Evolutionary conservation across 345 rosid species (phyloP), one percentile per base, ranked within the genome.

Genomic region (Lumnitzera littorea): DNA sequence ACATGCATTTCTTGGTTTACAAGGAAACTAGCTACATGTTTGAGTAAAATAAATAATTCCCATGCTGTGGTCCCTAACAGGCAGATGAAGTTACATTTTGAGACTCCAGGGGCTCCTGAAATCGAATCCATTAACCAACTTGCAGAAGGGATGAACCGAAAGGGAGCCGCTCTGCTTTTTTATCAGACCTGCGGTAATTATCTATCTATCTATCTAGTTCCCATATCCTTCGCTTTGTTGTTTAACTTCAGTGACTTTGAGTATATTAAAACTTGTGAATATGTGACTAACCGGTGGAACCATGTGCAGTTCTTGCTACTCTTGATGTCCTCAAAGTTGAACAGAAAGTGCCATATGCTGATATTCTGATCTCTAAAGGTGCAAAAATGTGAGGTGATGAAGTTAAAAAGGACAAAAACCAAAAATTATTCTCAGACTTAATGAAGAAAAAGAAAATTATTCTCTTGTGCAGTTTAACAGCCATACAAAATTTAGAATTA

Each of bases 161-260:
- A 74, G 67, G 82, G 80, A 56, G 96, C 98, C 58, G 91, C 98
- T 62, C 62, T 77, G 69, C 86, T 89, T 53, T 91, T 91, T 65
- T 89, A 83, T 66, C 98, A 86, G 69, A 81, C 84, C 41, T 87
- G 95, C 60, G 96, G 96, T 91, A 86, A 29, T 8, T 31, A 53
- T 41, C 20, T 53, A 54, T 50, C 48, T 24, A 58, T 63, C 12
- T 55, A 52, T 55, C 62, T 46, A 48, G 43, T 67, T 12, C 48
- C 13, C 17, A 16, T 9, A 36, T 36, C 43, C 43, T 36, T 36
- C 10, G 10, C 27, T 57, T 50, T n/a, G 47, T 7, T 53, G 47
- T 50, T 50, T 1, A 50, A 50, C 43, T 36, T 36, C 31, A 36
- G 0, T 5, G 43, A 5, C 43, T 36, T 36, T 36, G 43, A 36